Base-by-base conservation (phyloP, 2,329 filamentous ascomycete genomes). In the Nigrospora osmanthi region DNA sequence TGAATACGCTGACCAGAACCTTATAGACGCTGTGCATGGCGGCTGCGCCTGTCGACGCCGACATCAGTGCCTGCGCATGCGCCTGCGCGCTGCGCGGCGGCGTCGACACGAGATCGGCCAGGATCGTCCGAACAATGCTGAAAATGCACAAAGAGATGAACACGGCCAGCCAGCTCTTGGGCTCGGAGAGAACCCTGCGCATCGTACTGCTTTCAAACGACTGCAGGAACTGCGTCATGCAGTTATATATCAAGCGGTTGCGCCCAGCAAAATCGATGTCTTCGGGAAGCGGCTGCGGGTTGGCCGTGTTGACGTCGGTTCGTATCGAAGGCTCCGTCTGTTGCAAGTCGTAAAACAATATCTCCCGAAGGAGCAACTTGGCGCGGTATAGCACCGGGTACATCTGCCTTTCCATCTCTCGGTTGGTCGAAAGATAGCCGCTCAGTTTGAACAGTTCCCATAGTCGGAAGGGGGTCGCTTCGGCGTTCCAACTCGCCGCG, bases 71-170 rank as follows among this genome's bases (percentile, higher is more conserved):
- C 45, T 56, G 57, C 15, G 56, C 40, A 35, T 59, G 58, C 6
- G 47, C 38, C 14, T 55, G 43, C 34, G 56, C 48, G 4, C 49
- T 49, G 41, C 59, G 54, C 19, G 59, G 50, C n/a, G 54, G 55
- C 16, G 60, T 60, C 19, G 64, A 61, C 17, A 64, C 61, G 32
- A 74, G 61, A 45, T 78, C 73, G 14, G 71, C 62, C 6, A 80
- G 59, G 2, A 81, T 65, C 1, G 75, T 75, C 40, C 71, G 70
- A 16, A 73, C 67, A 28, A 76, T 64, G 54, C 75, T 80, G 53
- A 81, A 78, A n/a, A 81, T 72, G 56, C 76, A 79, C 15, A 81
- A 58, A 12, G 77, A 72, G 41, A 76, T 63, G 47, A 80, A 77
- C 4, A 70, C 57, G 2, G 76, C 72, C 14, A 78, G 56, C 70